These are phyloP conservation scores for Gossypium trilobum DNA, from an alignment of 441 rosid species.

Conservation along the genomic window DNA sequence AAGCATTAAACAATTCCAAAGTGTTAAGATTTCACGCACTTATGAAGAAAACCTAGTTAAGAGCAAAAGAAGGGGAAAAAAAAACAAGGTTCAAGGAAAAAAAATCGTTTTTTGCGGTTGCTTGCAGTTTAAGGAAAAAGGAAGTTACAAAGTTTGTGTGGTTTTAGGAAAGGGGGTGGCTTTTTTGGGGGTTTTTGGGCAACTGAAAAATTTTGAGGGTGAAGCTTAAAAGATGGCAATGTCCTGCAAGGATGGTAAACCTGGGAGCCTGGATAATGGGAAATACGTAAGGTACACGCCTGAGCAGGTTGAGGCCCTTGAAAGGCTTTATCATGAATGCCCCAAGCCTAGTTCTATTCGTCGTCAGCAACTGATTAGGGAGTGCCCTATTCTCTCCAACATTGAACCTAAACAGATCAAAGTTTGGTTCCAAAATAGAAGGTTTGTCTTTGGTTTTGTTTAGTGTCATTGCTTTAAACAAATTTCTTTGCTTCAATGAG, in stretches of 20 bases:
- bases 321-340: slow-evolving; percentile 93
- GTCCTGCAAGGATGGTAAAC: slow-evolving; percentile 82
- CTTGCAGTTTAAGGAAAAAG: background rate
- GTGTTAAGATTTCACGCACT: slow-evolving; percentile 13
- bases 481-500: slow-evolving; percentile 4
- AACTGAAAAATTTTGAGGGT: slow-evolving; percentile 5
- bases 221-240: slow-evolving; percentile 48
- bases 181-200: slow-evolving; percentile 19
- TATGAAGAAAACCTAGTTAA: background rate
- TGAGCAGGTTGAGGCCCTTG: slow-evolving; percentile 98
- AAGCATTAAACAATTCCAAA: slow-evolving; percentile 11
- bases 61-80: background rate
- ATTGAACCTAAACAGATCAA: slow-evolving; percentile 96
- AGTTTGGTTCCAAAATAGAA: slow-evolving; percentile 98
- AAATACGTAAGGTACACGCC: slow-evolving; percentile 95
- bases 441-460: slow-evolving; percentile 31
- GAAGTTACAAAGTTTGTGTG: background rate
- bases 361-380: slow-evolving; percentile 90
- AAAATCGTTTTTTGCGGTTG: background rate
- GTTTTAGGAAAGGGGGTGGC: background rate
- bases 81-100: background rate
- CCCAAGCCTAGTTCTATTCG: slow-evolving; percentile 97
- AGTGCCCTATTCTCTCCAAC: slow-evolving; percentile 94
- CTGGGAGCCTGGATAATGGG: slow-evolving; percentile 66
- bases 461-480: background rate